A percentile compares a stretch with the other conserved stretches of the same genome.
These are phyloP conservation scores for Rhododendron kiyosumense DNA, from an alignment of 148 eudicot genomes.

Conservation along the genomic window DNA sequence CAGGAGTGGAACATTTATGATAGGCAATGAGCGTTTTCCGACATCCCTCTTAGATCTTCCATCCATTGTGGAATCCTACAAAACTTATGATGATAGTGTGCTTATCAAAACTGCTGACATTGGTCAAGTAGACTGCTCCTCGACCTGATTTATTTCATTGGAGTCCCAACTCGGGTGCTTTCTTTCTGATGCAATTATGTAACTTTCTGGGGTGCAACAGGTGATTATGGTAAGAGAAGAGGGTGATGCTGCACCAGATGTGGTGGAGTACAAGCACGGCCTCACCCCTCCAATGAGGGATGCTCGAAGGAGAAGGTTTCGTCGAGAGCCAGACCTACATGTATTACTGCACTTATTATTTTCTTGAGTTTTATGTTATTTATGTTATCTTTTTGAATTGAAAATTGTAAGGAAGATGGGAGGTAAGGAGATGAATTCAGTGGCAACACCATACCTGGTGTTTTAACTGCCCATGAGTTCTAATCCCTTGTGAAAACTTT, in stretches of 20 bases:
- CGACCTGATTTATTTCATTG: background rate
- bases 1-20: constrained; percentile 64
- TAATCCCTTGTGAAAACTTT: too few species aligned
- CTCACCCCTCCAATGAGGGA: constrained; percentile 96
- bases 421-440: background rate
- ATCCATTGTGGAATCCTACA: constrained; percentile 76
- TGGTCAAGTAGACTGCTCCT: constrained; percentile 62
- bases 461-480: background rate
- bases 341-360: constrained; percentile 24
- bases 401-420: background rate
- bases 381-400: background rate
- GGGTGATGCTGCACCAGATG: constrained; percentile 69
- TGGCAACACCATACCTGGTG: background rate
- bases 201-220: constrained; percentile 31
- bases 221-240: constrained; percentile 87
- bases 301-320: constrained; percentile 91
- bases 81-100: constrained; percentile 83
- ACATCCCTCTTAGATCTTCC: constrained; percentile 90
- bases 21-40: constrained; percentile 72
- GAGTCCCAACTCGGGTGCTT: background rate
- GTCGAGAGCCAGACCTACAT: constrained; percentile 87
- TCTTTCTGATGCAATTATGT: background rate
- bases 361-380: background rate
- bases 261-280: constrained; percentile 81
- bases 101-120: constrained; percentile 90